Percentiles rank a stretch among this genome's conserved stretches.
Conservation (phyloP, 306 rosid species). For the Vicia faba region DNA sequence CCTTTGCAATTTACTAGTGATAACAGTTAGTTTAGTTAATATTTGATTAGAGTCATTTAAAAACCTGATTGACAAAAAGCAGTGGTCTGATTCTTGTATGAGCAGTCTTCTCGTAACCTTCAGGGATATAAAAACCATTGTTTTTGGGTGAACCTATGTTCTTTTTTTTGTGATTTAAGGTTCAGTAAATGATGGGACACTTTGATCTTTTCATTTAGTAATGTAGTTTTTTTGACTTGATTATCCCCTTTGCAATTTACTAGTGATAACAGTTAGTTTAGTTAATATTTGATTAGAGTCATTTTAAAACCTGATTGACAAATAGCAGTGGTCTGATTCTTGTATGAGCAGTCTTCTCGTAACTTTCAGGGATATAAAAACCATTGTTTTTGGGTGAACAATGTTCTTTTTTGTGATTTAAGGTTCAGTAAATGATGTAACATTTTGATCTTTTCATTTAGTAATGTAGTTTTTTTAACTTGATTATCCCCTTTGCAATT, state of each 20-base stretch:
- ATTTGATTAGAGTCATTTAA: too few species aligned
- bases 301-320: slow-evolving; percentile 39
- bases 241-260: too few species aligned
- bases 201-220: too few species aligned
- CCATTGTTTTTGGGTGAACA: slow-evolving; percentile 82
- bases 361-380: slow-evolving; percentile 53
- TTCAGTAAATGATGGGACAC: slow-evolving; percentile 59
- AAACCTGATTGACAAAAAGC: slow-evolving; percentile 50
- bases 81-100: slow-evolving; percentile 43
- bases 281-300: too few species aligned
- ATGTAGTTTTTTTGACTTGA: too few species aligned
- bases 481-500: neutral
- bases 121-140: slow-evolving; percentile 44
- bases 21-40: too few species aligned
- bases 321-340: slow-evolving; percentile 56
- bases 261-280: too few species aligned
- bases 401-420: slow-evolving; percentile 40
- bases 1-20: too few species aligned
- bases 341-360: slow-evolving; percentile 53
- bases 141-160: slow-evolving; percentile 47
- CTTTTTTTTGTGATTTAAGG: slow-evolving; percentile 47
- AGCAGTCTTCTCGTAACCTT: slow-evolving; percentile 34
- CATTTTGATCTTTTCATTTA: too few species aligned
- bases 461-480: too few species aligned
- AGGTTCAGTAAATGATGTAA: slow-evolving; percentile 71